These are phyloP conservation scores for Tillandsia fasciculata DNA, from an alignment of 176 grass and related monocot genomes.

Conservation along the genomic window DNA sequence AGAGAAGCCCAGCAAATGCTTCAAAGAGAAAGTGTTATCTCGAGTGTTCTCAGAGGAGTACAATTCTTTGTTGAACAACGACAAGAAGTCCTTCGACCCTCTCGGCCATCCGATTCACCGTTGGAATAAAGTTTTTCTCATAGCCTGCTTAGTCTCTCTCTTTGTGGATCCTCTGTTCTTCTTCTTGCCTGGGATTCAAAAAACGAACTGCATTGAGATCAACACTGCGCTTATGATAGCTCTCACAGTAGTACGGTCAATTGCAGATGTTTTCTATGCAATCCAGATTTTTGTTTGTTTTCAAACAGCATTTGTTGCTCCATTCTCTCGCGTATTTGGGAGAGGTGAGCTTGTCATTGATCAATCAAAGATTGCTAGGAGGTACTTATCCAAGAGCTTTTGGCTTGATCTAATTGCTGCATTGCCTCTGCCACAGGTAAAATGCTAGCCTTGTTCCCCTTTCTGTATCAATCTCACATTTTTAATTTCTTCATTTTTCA, in stretches of 20 bases:
- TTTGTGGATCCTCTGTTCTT: conserved; percentile 93
- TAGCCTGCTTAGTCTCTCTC: conserved; percentile 53
- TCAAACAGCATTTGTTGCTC: conserved; percentile 82
- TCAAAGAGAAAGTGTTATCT: conserved; percentile 40
- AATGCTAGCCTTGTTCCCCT: neutral
- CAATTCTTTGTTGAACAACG: conserved; percentile 37
- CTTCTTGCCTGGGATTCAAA: conserved; percentile 52
- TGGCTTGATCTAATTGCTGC: conserved; percentile 73
- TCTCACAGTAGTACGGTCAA: conserved; percentile 52
- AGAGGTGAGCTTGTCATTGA: conserved; percentile 88
- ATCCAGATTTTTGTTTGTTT: conserved; percentile 73
- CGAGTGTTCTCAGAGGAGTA: conserved; percentile 85
- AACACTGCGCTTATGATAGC: conserved; percentile 27
- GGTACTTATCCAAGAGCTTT: conserved; percentile 51
- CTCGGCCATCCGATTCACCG: conserved; percentile 44
- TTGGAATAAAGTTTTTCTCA: conserved; percentile 83
- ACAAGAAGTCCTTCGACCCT: conserved; percentile 48
- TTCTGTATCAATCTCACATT: neutral
- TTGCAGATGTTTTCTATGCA: conserved; percentile 66
- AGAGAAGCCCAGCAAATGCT: conserved; percentile 28
- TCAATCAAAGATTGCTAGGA: conserved; percentile 55
- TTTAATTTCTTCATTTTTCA: neutral
- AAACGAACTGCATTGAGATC: conserved; percentile 47
- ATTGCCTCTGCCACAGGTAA: conserved; percentile 85
- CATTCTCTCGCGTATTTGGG: conserved; percentile 84